A percentile compares a stretch with the other conserved stretches of the same genome.
Conservation (phyloP, 345 rosid genomes). For the Salix dunnii region DNA sequence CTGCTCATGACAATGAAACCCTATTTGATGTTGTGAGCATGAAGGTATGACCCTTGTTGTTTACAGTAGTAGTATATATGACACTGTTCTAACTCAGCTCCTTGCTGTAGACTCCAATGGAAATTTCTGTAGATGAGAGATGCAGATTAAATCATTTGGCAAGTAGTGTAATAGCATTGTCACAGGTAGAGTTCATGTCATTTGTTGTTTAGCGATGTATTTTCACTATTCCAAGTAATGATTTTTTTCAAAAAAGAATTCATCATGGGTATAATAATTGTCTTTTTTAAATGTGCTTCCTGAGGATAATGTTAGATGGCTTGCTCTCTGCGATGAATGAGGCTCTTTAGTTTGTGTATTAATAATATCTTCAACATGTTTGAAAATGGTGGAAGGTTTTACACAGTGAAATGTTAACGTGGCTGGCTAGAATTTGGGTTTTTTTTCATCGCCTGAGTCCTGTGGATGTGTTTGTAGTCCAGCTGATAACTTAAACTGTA, state of each 20-base stretch:
- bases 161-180: slow-evolving; percentile 65
- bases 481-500: not conserved
- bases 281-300: no score
- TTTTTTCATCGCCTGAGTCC: not conserved
- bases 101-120: slow-evolving; percentile 61
- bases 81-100: slow-evolving; percentile 15
- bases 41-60: slow-evolving; percentile 48
- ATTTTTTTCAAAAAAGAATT: not conserved
- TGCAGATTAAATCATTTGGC: slow-evolving; percentile 91
- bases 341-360: not conserved
- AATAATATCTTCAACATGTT: not conserved
- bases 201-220: not conserved
- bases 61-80: not conserved
- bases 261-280: no score
- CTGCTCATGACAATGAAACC: slow-evolving; percentile 99
- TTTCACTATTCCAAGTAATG: not conserved
- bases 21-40: slow-evolving; percentile 76
- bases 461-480: not conserved
- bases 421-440: not conserved
- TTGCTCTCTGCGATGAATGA: no score
- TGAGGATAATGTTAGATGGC: no score
- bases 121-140: slow-evolving; percentile 70
- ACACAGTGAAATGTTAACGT: no score
- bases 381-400: not conserved
- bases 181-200: slow-evolving; percentile 54